Base-by-base conservation (phyloP, 1,139 yeast genomes). In the Suhomyces wounanorum region DNA sequence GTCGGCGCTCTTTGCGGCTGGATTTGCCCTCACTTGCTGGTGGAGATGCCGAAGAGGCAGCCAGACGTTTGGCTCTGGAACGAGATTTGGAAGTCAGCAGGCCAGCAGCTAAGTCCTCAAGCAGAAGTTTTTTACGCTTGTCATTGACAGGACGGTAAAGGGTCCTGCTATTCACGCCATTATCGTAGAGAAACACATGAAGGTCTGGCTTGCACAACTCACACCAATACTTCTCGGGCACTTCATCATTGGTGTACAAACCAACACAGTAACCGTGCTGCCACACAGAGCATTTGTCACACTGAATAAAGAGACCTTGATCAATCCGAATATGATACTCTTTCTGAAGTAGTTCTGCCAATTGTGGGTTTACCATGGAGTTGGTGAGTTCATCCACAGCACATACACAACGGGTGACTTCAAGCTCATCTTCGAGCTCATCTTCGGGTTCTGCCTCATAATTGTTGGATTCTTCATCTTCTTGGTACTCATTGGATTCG, bases 231-330 rank as follows among this genome's bases (percentile, higher is more conserved):
- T 88, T 88, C 53, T 91, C 97, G 1, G 97, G 97, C 0, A 90
- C 90, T 53, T 82, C 87, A 33, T 83, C 85, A 57, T 84, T 88
- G 46, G 81, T 81, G 54, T 75, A 77, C 52, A 89, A 79, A 1
- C 97, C 96, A 40, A 94, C 97, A 72, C 99, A 94, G 69, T 78
- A 91, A 3, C 97, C 98, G 66, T 94, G 99, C 69, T 94, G 98
- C 99, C 98, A 94, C 10, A 87, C 96, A 25, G 90, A 84, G 70
- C 99, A 94, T 55, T 81, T 78, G 60, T 94, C 98, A 76, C 99
- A 94, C 69, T 87, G 95, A 59, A 89, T 87, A 68, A 86, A 89
- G 48, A 88, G 78, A 3, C 95, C 95, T 52, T 85, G 84, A 55
- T 86, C 86, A 51, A 87, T 88, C 49, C 86, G 81, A 47, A 89